Evolutionary conservation across 805 yeast species (phyloP).

Genomic region (Spathaspora passalidarum): DNA sequence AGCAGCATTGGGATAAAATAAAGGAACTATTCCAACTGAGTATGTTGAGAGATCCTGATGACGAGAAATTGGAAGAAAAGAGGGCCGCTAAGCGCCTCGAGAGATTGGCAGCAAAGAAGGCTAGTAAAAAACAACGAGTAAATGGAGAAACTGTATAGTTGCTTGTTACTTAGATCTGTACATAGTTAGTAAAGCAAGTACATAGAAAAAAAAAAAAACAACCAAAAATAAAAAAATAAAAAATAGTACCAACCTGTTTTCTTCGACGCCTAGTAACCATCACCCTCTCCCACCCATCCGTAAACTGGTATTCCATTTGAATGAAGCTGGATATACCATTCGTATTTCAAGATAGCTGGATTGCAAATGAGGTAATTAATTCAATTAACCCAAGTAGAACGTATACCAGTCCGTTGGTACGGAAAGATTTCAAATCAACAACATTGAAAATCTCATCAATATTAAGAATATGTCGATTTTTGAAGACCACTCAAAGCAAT

Average conservation of each 20-base stretch:
- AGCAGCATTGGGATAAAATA: slow-evolving; percentile 14
- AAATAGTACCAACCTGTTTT: not conserved
- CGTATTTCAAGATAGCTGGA: slow-evolving; percentile 25
- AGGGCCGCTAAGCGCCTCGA: slow-evolving; percentile 33
- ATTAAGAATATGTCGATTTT: slow-evolving; percentile 24
- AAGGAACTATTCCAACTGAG: slow-evolving; percentile 18
- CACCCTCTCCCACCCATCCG: too few relatives aligned
- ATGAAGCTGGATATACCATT: slow-evolving; percentile 11
- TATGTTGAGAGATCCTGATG: slow-evolving; percentile 18
- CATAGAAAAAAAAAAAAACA: too few relatives aligned
- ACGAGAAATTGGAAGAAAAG: slow-evolving; percentile 21
- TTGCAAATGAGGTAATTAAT: slow-evolving; percentile 11
- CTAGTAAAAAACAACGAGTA: slow-evolving; percentile 19
- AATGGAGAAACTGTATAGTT: slow-evolving; percentile 9
- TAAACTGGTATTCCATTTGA: too few relatives aligned
- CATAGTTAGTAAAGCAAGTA: not conserved
- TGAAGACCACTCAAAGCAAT: slow-evolving; percentile 18
- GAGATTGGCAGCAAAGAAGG: slow-evolving; percentile 19
- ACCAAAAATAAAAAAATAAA: not conserved
- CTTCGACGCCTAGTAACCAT: not conserved
- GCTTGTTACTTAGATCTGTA: slow-evolving; percentile 1
- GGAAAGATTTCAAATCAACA: slow-evolving; percentile 15
- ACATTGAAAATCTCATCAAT: slow-evolving; percentile 20
- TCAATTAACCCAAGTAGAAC: slow-evolving; percentile 2
- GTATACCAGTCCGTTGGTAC: slow-evolving; percentile 13